A percentile compares a stretch with the other conserved stretches of the same genome.
Evolutionary conservation across 2,329 filamentous ascomycete species (phyloP).

Genomic region (Chaetomium sp.): DNA sequence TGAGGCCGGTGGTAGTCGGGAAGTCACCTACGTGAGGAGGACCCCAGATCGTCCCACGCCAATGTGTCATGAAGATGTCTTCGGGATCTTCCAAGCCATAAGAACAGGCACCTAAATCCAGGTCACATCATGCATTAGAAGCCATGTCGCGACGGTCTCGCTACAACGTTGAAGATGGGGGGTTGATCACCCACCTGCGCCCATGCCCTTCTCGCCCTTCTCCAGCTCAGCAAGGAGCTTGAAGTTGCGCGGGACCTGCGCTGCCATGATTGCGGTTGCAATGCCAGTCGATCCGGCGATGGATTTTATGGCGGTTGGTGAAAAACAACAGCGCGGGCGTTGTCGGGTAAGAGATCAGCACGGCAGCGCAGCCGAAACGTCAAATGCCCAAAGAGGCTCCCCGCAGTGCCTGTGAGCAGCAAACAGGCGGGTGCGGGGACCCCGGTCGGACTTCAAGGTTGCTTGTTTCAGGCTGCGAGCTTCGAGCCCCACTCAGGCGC

Average conservation of each 20-base stretch:
- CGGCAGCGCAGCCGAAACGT: not conserved
- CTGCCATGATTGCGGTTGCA: slow-evolving; percentile 26
- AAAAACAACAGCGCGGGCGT: not conserved
- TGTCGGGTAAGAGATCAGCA: too few relatives aligned
- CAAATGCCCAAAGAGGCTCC: not conserved
- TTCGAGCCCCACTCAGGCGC: too few relatives aligned
- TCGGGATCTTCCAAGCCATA: slow-evolving; percentile 92
- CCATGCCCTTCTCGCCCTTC: slow-evolving; percentile 96
- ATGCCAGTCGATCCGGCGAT: not conserved
- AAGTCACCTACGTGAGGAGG: slow-evolving; percentile 73
- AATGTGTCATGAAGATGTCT: slow-evolving; percentile 94
- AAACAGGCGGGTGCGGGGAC: not conserved
- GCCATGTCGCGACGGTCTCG: not conserved
- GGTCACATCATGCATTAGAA: not conserved
- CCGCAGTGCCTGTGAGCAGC: not conserved
- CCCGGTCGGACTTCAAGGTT: not conserved
- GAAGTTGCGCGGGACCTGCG: slow-evolving; percentile 85
- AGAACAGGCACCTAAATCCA: slow-evolving; percentile 74
- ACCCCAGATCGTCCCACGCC: slow-evolving; percentile 96
- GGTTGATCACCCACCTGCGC: slow-evolving; percentile 58
- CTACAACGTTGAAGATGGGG: not conserved
- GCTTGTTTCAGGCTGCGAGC: too few relatives aligned
- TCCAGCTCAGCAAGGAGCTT: slow-evolving; percentile 94
- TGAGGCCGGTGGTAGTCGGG: not conserved
- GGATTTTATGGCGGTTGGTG: not conserved